phyloP scores from a whole-genome alignment of 192 early-diverging fungal species.

The Diversispora eburnea region DNA sequence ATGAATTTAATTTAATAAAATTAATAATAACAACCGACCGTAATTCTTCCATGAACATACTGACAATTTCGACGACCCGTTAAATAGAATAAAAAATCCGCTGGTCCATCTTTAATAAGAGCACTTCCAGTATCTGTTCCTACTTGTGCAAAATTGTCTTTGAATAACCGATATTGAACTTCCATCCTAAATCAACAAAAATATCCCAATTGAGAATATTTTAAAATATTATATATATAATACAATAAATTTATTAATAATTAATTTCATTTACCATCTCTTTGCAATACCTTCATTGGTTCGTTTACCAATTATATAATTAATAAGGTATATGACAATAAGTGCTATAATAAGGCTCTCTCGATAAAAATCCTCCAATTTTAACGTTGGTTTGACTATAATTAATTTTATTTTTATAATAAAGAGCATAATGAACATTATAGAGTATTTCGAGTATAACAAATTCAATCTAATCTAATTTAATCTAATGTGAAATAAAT shows the following conservation, averaged over 20 bases:
- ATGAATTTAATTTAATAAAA: background rate
- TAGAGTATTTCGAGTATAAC: background rate
- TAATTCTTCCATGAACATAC: slow-evolving; percentile 13
- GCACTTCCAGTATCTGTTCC: background rate
- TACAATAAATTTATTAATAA: background rate
- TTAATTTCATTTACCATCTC: background rate
- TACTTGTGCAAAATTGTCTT: slow-evolving; percentile 6
- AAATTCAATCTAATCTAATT: background rate
- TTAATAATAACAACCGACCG: background rate
- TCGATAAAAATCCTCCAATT: background rate
- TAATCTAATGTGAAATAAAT: background rate
- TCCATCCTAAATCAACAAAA: slow-evolving; percentile 6
- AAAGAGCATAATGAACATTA: background rate
- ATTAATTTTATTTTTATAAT: too few species aligned
- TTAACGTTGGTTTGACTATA: background rate
- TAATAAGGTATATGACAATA: background rate
- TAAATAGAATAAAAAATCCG: slow-evolving; percentile 1
- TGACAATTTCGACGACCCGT: slow-evolving; percentile 11
- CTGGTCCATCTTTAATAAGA: slow-evolving; percentile 5
- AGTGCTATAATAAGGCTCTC: background rate
- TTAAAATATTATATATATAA: background rate
- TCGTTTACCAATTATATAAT: slow-evolving; percentile 13
- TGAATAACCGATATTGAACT: background rate
- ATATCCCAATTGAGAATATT: background rate
- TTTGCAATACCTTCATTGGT: slow-evolving; percentile 4